Evolutionary conservation across 805 yeast species (phyloP), one percentile per base, ranked within the genome.

Genomic region (Lipomyces anomalus): DNA sequence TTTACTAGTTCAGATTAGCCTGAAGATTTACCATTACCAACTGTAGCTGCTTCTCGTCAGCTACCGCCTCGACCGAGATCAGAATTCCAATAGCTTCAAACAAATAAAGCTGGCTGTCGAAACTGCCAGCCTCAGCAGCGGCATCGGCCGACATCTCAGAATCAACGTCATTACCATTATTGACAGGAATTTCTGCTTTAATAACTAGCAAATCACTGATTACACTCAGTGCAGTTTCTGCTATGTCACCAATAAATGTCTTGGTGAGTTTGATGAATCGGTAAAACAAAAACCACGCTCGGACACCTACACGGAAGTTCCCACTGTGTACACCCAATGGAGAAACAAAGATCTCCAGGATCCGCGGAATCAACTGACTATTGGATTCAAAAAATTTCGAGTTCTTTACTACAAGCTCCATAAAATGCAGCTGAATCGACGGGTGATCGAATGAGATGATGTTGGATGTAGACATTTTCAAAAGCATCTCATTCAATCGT

Each of bases 281-380:
- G 59, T 81, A 81, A 57, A 90, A 86, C 52, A 89, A 69, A 62
- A 86, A 90, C 96, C 97, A 92, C 35, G 94, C 75, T 62, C 97
- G 79, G 45, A 78, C 72, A 57, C 88, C 79, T 3, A 89, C 96
- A 50, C 79, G 82, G 47, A 75, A 82, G 54, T 75, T 72, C 4
- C 73, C 70, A 65, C 82, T 86, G 63, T 86, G 88, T 50, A 90
- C 75, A 13, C 97, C 97, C 56, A 81, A 74, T 29, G 79, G 80
- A 16, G 92, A 79, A 37, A 87, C 78, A 61, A 92, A 90, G 20
- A 84, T 74, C 56, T 84, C 84, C 47, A 90, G 69, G 17, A 87
- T 77, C 48, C 80, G 75, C 49, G 74, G 62, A 7, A 84, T 69
- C 34, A 84, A 68, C 23, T 62, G 48, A 61, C 67, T 58, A 68